These are phyloP conservation scores for Pyronema domesticum DNA, from an alignment of 495 filamentous ascomycete genomes.

Conservation along the genomic window DNA sequence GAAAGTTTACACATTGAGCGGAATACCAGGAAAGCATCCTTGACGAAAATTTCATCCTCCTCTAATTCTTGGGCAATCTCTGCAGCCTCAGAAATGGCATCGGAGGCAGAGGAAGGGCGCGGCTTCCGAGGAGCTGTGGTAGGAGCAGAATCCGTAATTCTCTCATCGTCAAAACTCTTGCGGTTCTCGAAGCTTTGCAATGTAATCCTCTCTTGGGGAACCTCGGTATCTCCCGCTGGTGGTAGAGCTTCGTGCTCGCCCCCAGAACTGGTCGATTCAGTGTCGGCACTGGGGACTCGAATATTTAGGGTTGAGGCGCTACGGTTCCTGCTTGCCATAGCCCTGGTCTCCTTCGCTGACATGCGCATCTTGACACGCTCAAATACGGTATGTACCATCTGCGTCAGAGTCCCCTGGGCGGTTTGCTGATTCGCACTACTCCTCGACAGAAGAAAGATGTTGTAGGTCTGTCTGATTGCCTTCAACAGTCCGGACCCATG, in stretches of 20 bases:
- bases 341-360: slow-evolving; percentile 61
- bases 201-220: slow-evolving; percentile 56
- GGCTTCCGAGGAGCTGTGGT: slow-evolving; percentile 72
- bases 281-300: slow-evolving; percentile 7
- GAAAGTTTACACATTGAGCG: slow-evolving; percentile 94
- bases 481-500: slow-evolving; percentile 93
- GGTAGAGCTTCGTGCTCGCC: slow-evolving; percentile 33
- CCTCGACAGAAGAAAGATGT: slow-evolving; percentile 89
- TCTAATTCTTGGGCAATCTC: slow-evolving; percentile 47
- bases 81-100: slow-evolving; percentile 27
- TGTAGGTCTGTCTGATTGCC: slow-evolving; percentile 96
- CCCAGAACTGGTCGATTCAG: slow-evolving; percentile 11
- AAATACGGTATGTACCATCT: slow-evolving; percentile 98
- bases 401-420: slow-evolving; percentile 86
- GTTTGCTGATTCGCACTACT: slow-evolving; percentile 86
- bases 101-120: slow-evolving; percentile 36
- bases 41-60: slow-evolving; percentile 89
- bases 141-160: slow-evolving; percentile 71
- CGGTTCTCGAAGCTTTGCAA: slow-evolving; percentile 87
- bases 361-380: slow-evolving; percentile 79
- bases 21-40: slow-evolving; percentile 93
- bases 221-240: neutral
- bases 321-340: slow-evolving; percentile 9
- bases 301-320: slow-evolving; percentile 10
- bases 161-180: slow-evolving; percentile 83